phyloP scores from a whole-genome alignment of 2,329 filamentous ascomycete species.

The Fusarium scirpi region DNA sequence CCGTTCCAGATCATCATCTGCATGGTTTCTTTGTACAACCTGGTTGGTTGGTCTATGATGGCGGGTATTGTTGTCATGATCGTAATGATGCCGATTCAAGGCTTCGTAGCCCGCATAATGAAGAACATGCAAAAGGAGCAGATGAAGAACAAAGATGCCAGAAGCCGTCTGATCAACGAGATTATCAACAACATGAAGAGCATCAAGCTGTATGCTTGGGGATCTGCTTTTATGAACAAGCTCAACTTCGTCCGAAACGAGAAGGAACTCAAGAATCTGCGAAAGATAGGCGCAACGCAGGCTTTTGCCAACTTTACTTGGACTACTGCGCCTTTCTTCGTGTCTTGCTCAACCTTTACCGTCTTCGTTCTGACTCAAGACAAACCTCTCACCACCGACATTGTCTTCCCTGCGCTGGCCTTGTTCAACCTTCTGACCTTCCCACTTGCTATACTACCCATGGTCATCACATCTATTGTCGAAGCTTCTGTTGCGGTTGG shows the following conservation, averaged over 20 bases:
- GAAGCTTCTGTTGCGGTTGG: conserved; percentile 94
- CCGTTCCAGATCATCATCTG: conserved; percentile 96
- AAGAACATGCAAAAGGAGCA: conserved; percentile 94
- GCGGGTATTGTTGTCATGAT: conserved; percentile 96
- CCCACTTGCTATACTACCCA: conserved; percentile 91
- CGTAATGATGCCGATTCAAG: conserved; percentile 96
- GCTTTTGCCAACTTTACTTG: conserved; percentile 97
- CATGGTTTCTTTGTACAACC: conserved; percentile 93
- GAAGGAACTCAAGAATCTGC: conserved; percentile 91
- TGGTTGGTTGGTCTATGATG: conserved; percentile 96
- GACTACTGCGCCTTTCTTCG: conserved; percentile 96
- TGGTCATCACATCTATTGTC: conserved; percentile 97
- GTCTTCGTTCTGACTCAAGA: conserved; percentile 91
- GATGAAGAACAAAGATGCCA: conserved; percentile 99
- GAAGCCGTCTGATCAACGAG: conserved; percentile 93
- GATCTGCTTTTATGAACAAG: conserved; percentile 96
- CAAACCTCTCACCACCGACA: conserved; percentile 86
- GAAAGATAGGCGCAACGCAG: conserved; percentile 95
- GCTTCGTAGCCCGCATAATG: conserved; percentile 90
- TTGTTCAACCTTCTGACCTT: conserved; percentile 97
- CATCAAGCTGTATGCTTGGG: conserved; percentile 99
- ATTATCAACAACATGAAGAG: conserved; percentile 99
- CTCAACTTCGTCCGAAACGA: conserved; percentile 97
- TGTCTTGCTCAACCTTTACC: conserved; percentile 95
- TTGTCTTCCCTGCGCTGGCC: conserved; percentile 92